These are phyloP conservation scores for Wickerhamiella spandovensis DNA, from an alignment of 805 yeast species.

Conservation along the genomic window DNA sequence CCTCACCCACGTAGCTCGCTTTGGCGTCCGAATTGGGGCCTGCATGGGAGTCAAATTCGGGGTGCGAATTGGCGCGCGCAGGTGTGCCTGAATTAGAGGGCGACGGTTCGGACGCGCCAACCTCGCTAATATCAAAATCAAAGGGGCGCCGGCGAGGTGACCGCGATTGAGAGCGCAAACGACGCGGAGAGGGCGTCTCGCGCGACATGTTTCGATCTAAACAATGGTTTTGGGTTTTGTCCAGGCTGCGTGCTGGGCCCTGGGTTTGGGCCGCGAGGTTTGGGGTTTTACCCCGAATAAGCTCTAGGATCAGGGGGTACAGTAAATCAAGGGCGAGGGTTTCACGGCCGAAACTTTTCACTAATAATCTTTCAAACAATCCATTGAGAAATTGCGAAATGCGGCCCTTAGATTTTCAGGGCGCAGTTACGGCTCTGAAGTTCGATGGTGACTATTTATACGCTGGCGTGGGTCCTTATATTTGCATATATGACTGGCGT, in stretches of 20 bases:
- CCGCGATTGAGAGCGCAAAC: not conserved
- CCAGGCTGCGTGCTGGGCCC: too few relatives aligned
- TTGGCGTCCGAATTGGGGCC: too few relatives aligned
- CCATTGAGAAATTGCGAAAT: not conserved
- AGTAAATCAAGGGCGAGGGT: not conserved
- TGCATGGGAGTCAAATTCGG: too few relatives aligned
- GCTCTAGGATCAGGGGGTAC: too few relatives aligned
- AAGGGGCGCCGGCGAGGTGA: not conserved
- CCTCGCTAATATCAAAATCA: too few relatives aligned
- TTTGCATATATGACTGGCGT: conserved; percentile 40
- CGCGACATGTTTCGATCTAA: not conserved
- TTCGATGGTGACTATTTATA: conserved; percentile 29
- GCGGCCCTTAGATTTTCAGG: conserved; percentile 7
- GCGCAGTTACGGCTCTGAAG: conserved; percentile 59
- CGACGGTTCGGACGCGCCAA: not conserved
- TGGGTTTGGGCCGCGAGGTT: too few relatives aligned
- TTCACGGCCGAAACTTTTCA: not conserved
- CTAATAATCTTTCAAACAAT: not conserved
- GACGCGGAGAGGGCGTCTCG: not conserved
- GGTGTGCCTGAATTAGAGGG: not conserved
- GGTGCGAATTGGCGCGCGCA: too few relatives aligned
- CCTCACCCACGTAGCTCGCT: too few relatives aligned
- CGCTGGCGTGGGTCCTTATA: conserved; percentile 60
- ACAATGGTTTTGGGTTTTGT: not conserved
- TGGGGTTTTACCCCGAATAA: too few relatives aligned